Conservation (phyloP, 2,329 filamentous ascomycete genomes). For the Apiospora marii region DNA sequence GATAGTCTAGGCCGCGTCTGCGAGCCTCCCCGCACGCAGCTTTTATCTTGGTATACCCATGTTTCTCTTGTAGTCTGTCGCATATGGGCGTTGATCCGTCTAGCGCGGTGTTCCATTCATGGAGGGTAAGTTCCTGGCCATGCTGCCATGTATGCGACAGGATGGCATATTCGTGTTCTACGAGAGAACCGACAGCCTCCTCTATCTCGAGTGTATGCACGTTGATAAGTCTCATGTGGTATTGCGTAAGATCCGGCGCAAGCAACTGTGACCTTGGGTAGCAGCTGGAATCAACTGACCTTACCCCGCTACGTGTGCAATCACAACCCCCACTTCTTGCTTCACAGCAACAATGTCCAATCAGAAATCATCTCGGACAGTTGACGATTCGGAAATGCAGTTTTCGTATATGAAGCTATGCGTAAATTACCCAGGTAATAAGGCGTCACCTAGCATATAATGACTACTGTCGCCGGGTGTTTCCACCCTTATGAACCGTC, state of each 20-base stretch:
- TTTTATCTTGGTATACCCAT: not conserved
- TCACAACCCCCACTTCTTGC: too few relatives aligned
- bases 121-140: conserved; percentile 29
- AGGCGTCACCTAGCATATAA: not conserved
- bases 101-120: not conserved
- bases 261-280: too few relatives aligned
- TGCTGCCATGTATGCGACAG: conserved; percentile 35
- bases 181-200: not conserved
- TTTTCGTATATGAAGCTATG: not conserved
- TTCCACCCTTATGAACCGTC: not conserved
- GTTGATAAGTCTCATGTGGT: conserved; percentile 6
- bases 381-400: not conserved
- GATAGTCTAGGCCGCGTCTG: not conserved
- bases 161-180: conserved; percentile 31
- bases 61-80: not conserved
- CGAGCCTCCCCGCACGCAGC: not conserved
- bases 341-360: not conserved
- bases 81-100: not conserved
- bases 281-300: too few relatives aligned
- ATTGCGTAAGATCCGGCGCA: not conserved
- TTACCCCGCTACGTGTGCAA: too few relatives aligned
- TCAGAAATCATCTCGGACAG: not conserved
- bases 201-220: not conserved
- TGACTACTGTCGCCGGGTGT: not conserved
- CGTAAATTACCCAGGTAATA: not conserved